Evolutionary conservation across 2,329 filamentous ascomycete genomes (phyloP).

Genomic region (Calonectria pseudoreteaudii): DNA sequence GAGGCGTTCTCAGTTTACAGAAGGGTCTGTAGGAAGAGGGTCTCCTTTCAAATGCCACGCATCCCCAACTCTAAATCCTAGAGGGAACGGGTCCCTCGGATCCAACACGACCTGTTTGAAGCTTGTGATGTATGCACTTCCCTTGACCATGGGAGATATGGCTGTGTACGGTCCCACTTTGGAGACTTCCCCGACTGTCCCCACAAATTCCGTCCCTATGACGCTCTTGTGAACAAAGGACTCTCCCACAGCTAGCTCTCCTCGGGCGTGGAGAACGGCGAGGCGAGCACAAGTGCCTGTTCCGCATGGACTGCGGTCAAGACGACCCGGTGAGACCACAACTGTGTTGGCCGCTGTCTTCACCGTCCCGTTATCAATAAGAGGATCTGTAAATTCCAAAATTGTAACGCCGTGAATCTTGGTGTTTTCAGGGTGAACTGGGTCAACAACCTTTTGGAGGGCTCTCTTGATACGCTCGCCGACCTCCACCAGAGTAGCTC

Average conservation of each 20-base stretch:
- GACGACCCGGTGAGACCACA: slow-evolving; percentile 27
- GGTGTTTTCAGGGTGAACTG: slow-evolving; percentile 26
- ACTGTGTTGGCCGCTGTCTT: slow-evolving; percentile 29
- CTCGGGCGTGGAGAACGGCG: slow-evolving; percentile 26
- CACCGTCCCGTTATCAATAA: slow-evolving; percentile 2
- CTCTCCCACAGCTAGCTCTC: slow-evolving; percentile 24
- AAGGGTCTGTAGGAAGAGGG: not conserved
- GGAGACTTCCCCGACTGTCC: slow-evolving; percentile 11
- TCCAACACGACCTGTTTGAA: slow-evolving; percentile 31
- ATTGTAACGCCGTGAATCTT: slow-evolving; percentile 29
- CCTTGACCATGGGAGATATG: slow-evolving; percentile 25
- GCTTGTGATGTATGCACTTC: slow-evolving; percentile 31
- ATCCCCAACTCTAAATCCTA: slow-evolving; percentile 30
- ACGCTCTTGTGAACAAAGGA: slow-evolving; percentile 25
- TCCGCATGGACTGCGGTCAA: slow-evolving; percentile 31
- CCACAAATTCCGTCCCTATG: slow-evolving; percentile 29
- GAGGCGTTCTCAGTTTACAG: not conserved
- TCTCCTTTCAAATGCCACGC: slow-evolving; percentile 19
- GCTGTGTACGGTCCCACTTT: slow-evolving; percentile 23
- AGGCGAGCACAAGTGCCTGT: slow-evolving; percentile 33
- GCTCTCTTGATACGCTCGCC: slow-evolving; percentile 34
- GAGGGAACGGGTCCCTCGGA: slow-evolving; percentile 27
- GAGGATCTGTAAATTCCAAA: slow-evolving; percentile 31
- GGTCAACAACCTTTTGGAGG: slow-evolving; percentile 19
- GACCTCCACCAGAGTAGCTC: slow-evolving; percentile 25